phyloP scores from a whole-genome alignment of 495 filamentous ascomycete genomes.

The Bombardia bombarda region DNA sequence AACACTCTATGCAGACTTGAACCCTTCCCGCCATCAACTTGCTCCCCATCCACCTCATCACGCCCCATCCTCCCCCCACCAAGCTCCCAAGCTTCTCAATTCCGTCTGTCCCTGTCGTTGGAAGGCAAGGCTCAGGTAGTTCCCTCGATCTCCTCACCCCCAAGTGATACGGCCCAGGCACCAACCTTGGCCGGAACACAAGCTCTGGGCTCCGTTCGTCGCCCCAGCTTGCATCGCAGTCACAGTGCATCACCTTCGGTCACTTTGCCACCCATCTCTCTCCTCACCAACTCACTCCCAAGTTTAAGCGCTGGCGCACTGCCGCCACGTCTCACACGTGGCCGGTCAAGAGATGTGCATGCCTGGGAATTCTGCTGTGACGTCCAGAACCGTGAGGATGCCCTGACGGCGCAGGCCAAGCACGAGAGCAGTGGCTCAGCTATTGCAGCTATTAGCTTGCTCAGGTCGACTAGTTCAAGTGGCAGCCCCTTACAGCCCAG shows the following conservation, averaged over 20 bases:
- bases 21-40: constrained; percentile 27
- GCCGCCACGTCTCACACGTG: constrained; percentile 41
- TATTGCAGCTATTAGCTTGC: constrained; percentile 59
- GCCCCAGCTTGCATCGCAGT: constrained; percentile 44
- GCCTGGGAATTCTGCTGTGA: constrained; percentile 82
- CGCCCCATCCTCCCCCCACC: constrained; percentile 19
- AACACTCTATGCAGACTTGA: constrained; percentile 19
- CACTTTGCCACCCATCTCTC: constrained; percentile 41
- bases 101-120: constrained; percentile 64
- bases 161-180: constrained; percentile 30
- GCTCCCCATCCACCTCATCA: constrained; percentile 17
- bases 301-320: constrained; percentile 35
- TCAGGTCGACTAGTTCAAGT: constrained; percentile 57
- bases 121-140: constrained; percentile 80
- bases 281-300: constrained; percentile 52
- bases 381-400: constrained; percentile 56
- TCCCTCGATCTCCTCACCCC: constrained; percentile 65
- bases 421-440: constrained; percentile 65
- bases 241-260: constrained; percentile 42
- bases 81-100: constrained; percentile 35
- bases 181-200: constrained; percentile 21
- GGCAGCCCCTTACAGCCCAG: constrained; percentile 35
- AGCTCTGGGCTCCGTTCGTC: constrained; percentile 45
- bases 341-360: constrained; percentile 72
- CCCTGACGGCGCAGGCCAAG: constrained; percentile 63